phyloP scores from a whole-genome alignment of 768 basidiomycete species.

The Punctularia strigosozonata region DNA sequence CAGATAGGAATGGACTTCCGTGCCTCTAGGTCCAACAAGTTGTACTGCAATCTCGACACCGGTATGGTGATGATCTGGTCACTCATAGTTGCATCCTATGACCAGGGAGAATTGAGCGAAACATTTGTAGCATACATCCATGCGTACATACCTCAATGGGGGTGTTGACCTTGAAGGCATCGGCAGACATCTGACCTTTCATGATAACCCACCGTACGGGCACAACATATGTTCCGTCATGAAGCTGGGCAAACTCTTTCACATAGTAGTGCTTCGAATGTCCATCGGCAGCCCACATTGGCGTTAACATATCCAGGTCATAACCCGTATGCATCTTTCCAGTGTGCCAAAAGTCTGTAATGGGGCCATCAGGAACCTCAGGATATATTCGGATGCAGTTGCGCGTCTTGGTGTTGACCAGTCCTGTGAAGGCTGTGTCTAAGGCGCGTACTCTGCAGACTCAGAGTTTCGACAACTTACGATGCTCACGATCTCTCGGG shows the following conservation, averaged over 20 bases:
- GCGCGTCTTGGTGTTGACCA: slow-evolving; percentile 7
- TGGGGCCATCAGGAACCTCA: slow-evolving; percentile 5
- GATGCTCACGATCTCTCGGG: neutral
- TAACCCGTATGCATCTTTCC: slow-evolving; percentile 3
- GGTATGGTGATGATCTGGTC: neutral
- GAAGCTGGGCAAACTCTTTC: slow-evolving; percentile 1
- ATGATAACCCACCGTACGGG: neutral
- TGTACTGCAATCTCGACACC: neutral
- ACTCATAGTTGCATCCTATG: neutral
- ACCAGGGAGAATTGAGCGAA: neutral
- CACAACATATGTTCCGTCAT: neutral
- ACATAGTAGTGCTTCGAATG: slow-evolving; percentile 2
- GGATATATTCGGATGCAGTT: slow-evolving; percentile 8
- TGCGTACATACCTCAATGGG: neutral
- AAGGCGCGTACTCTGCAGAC: neutral
- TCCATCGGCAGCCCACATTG: slow-evolving; percentile 6
- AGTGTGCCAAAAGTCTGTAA: slow-evolving; percentile 9
- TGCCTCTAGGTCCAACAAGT: neutral
- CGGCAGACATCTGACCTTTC: neutral
- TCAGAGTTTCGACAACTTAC: neutral
- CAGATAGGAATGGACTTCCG: neutral
- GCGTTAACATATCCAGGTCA: slow-evolving; percentile 3
- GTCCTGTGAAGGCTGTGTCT: slow-evolving; percentile 5
- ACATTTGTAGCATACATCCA: neutral
- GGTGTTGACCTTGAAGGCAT: neutral